These are phyloP conservation scores for Antarctomyces pellizariae DNA, from an alignment of 495 filamentous ascomycete species.

Conservation along the genomic window DNA sequence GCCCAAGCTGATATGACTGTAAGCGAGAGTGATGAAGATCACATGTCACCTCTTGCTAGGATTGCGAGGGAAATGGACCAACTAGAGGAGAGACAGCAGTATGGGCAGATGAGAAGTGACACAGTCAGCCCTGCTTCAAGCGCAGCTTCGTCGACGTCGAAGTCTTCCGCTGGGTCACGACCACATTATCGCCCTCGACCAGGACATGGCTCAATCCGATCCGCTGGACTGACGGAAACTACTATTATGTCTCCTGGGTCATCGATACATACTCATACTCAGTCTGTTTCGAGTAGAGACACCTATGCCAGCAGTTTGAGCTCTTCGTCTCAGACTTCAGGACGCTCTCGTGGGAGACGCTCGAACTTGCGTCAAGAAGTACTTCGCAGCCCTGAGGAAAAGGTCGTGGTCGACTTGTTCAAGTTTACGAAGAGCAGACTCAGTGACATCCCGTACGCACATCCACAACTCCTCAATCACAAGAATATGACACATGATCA, in stretches of 20 bases:
- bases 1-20: conserved; percentile 26
- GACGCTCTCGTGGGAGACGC: conserved; percentile 33
- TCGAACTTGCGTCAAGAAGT: conserved; percentile 71
- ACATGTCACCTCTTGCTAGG: conserved; percentile 39
- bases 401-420: conserved; percentile 38
- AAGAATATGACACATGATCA: conserved; percentile 54
- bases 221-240: conserved; percentile 26
- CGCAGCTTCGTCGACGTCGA: conserved; percentile 36
- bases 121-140: conserved; percentile 42
- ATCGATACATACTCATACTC: conserved; percentile 21
- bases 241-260: conserved; percentile 42
- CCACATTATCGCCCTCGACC: conserved; percentile 15
- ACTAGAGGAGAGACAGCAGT: conserved; percentile 24
- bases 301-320: conserved; percentile 28
- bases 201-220: conserved; percentile 23
- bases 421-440: conserved; percentile 47
- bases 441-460: conserved; percentile 56
- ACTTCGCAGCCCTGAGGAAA: conserved; percentile 30
- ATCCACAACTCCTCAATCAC: conserved; percentile 36
- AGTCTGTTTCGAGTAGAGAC: conserved; percentile 23
- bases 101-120: conserved; percentile 28
- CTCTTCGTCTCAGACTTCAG: conserved; percentile 42
- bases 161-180: conserved; percentile 24
- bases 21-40: conserved; percentile 42
- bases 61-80: conserved; percentile 36